phyloP scores from a whole-genome alignment of 2,329 filamentous ascomycete genomes.

The Teratosphaeria destructans region DNA sequence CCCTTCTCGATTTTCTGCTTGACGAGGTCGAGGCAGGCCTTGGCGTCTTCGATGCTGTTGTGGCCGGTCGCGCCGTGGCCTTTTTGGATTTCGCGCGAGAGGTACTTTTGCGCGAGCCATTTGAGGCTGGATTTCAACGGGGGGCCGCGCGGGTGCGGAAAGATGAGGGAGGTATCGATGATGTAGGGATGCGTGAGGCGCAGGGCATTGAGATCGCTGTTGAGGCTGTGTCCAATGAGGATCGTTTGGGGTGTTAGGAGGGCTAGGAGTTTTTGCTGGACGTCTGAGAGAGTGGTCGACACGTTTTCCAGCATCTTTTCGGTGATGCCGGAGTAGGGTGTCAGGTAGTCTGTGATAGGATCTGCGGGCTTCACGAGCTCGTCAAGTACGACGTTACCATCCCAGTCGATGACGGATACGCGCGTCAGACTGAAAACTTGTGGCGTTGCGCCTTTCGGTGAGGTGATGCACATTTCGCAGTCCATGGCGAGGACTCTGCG shows the following conservation, averaged over 20 bases:
- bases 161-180: conserved; percentile 82
- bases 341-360: conserved; percentile 88
- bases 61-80: conserved; percentile 63
- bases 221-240: conserved; percentile 69
- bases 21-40: conserved; percentile 80
- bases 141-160: conserved; percentile 78
- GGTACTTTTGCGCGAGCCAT: conserved; percentile 76
- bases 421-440: conserved; percentile 75
- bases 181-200: conserved; percentile 85
- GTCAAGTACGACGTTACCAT: conserved; percentile 71
- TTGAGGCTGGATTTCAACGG: conserved; percentile 86
- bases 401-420: conserved; percentile 79
- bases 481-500: conserved; percentile 73
- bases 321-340: conserved; percentile 78
- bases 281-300: conserved; percentile 72
- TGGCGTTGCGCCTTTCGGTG: conserved; percentile 35
- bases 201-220: conserved; percentile 74
- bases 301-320: conserved; percentile 70
- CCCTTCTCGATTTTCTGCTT: conserved; percentile 95
- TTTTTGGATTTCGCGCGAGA: conserved; percentile 80
- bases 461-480: conserved; percentile 95
- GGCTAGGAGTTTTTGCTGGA: conserved; percentile 62
- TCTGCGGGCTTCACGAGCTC: conserved; percentile 83
- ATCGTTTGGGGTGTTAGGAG: conserved; percentile 64
- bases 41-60: conserved; percentile 86